Percentiles rank a stretch among this genome's conserved stretches.
Conservation (phyloP, 805 yeast genomes). For the Nadsonia fulvescens region DNA sequence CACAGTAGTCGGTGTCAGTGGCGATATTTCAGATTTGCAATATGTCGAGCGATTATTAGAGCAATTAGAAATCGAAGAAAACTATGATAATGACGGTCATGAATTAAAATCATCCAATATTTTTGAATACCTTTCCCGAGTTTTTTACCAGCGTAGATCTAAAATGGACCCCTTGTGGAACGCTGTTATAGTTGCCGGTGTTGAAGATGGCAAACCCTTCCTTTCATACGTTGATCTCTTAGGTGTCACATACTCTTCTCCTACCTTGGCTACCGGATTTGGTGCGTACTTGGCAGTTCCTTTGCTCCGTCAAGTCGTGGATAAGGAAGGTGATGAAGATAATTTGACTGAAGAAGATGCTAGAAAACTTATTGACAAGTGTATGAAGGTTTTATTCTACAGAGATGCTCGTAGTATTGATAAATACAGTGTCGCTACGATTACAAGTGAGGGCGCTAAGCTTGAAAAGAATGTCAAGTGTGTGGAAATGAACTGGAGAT, state of each 20-base stretch:
- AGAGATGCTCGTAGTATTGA: constrained; percentile 92
- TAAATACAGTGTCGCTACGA: constrained; percentile 62
- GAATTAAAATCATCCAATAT: constrained; percentile 68
- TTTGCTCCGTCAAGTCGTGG: constrained; percentile 66
- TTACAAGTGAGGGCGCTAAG: constrained; percentile 45
- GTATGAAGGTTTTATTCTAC: constrained; percentile 88
- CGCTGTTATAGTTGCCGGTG: constrained; percentile 79
- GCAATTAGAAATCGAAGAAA: constrained; percentile 60
- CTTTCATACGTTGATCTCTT: constrained; percentile 75
- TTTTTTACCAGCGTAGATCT: constrained; percentile 72
- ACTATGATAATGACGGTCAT: constrained; percentile 57
- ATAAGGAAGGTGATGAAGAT: constrained; percentile 55
- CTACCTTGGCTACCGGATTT: constrained; percentile 87
- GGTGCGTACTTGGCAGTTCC: constrained; percentile 94
- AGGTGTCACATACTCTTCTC: constrained; percentile 81
- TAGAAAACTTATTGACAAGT: constrained; percentile 52
- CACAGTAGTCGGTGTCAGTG: constrained; percentile 83
- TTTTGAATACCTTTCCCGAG: constrained; percentile 70
- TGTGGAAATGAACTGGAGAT: constrained; percentile 71
- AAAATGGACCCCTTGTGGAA: constrained; percentile 97
- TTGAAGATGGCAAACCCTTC: constrained; percentile 53
- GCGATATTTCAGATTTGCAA: constrained; percentile 90
- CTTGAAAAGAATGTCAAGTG: constrained; percentile 51
- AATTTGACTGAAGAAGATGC: constrained; percentile 62
- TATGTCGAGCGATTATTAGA: constrained; percentile 57